Conservation (phyloP, 2,329 filamentous ascomycete genomes). For the Colletotrichum horii region DNA sequence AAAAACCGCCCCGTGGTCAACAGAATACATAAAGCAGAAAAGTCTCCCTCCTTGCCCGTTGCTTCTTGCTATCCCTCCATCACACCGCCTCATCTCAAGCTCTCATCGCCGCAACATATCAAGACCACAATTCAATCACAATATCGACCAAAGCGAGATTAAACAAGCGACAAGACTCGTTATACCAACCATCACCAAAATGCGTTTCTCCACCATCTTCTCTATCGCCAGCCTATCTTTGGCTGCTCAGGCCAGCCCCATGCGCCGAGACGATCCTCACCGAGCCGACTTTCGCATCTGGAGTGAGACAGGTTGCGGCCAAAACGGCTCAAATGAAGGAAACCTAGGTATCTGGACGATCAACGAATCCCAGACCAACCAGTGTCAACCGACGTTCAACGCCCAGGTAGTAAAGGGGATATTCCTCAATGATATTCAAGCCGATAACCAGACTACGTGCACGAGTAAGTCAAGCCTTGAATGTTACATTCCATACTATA, state of each 20-base stretch:
- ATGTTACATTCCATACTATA: neutral
- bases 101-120: neutral
- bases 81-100: neutral
- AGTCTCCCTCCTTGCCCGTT: neutral
- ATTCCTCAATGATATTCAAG: neutral
- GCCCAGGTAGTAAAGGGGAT: neutral
- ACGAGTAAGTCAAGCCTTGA: neutral
- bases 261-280: neutral
- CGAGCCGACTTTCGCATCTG: slow-evolving; percentile 3
- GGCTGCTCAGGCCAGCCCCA: neutral
- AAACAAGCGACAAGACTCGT: neutral
- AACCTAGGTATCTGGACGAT: slow-evolving; percentile 10
- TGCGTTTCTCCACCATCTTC: neutral
- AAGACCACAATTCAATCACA: neutral
- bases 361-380: neutral
- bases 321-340: neutral
- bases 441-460: neutral
- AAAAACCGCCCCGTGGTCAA: neutral
- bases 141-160: neutral
- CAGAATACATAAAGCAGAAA: neutral
- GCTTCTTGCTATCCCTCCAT: neutral
- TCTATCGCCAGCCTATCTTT: neutral
- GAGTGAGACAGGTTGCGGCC: neutral
- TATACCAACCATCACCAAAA: neutral
- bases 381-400: neutral